phyloP scores from a whole-genome alignment of 441 rosid genomes.

The Eruca vesicaria region DNA sequence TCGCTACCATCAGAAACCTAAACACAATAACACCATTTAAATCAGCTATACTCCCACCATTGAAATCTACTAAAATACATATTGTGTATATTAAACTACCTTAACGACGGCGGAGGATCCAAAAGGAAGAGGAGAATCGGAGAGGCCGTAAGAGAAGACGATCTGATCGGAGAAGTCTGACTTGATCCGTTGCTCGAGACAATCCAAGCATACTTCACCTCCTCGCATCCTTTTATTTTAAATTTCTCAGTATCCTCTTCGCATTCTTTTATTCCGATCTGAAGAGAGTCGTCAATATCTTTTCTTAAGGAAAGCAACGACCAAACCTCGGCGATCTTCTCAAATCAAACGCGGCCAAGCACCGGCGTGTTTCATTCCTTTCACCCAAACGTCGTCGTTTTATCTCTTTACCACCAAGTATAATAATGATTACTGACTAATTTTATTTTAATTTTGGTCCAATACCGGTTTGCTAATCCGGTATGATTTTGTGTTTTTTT shows the following conservation, averaged over 20 bases:
- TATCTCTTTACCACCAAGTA: neutral
- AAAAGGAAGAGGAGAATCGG: slow-evolving; percentile 70
- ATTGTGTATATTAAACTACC: neutral
- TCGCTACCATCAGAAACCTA: slow-evolving; percentile 47
- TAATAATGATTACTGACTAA: neutral
- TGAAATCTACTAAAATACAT: neutral
- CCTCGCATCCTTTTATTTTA: slow-evolving; percentile 16
- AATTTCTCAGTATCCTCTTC: slow-evolving; percentile 18
- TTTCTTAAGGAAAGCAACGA: neutral
- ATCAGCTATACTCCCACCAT: slow-evolving; percentile 9
- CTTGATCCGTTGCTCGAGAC: slow-evolving; percentile 65
- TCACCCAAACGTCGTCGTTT: slow-evolving; percentile 10
- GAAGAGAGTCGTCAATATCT: slow-evolving; percentile 9
- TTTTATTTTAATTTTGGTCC: neutral
- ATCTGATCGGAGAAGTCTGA: slow-evolving; percentile 70
- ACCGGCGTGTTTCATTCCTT: slow-evolving; percentile 18
- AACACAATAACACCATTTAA: slow-evolving; percentile 28
- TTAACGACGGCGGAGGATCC: slow-evolving; percentile 78
- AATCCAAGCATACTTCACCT: slow-evolving; percentile 60
- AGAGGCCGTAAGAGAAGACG: slow-evolving; percentile 59
- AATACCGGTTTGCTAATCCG: neutral
- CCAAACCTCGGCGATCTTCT: slow-evolving; percentile 15
- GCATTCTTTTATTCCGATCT: slow-evolving; percentile 12
- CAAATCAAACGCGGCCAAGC: neutral
- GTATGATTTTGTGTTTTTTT: neutral